phyloP scores from a whole-genome alignment of 1,139 yeast genomes.

The Groenewaldozyma sp. region DNA sequence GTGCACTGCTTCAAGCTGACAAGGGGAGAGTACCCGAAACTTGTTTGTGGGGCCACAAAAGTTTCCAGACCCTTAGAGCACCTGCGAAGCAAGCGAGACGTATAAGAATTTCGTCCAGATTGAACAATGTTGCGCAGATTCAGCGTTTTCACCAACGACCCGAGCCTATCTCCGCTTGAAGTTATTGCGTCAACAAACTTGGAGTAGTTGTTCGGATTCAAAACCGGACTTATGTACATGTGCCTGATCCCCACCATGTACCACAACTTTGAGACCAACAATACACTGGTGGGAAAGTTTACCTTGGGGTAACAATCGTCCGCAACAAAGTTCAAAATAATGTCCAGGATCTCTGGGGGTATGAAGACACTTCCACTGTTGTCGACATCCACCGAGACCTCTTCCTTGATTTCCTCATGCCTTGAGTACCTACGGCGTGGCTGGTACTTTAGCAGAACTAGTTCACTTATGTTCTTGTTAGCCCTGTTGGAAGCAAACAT shows the following conservation, averaged over 20 bases:
- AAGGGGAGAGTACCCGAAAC: slow-evolving; percentile 86
- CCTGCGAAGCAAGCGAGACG: slow-evolving; percentile 70
- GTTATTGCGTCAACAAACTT: slow-evolving; percentile 62
- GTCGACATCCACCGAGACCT: slow-evolving; percentile 1
- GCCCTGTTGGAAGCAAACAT: background rate
- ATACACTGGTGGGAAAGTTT: slow-evolving; percentile 38
- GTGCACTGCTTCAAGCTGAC: slow-evolving; percentile 66
- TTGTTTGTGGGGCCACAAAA: slow-evolving; percentile 88
- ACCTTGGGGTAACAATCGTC: slow-evolving; percentile 8
- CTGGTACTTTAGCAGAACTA: slow-evolving; percentile 1
- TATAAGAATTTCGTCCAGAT: slow-evolving; percentile 86
- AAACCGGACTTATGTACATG: slow-evolving; percentile 52
- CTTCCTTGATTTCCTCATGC: background rate
- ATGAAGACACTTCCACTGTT: slow-evolving; percentile 28
- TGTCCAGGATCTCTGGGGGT: slow-evolving; percentile 53
- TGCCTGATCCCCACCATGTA: slow-evolving; percentile 51
- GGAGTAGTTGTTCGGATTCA: slow-evolving; percentile 59
- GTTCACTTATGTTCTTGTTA: background rate
- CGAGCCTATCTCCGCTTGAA: slow-evolving; percentile 22
- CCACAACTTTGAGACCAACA: slow-evolving; percentile 55
- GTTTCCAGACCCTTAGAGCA: slow-evolving; percentile 53
- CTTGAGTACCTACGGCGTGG: slow-evolving; percentile 1
- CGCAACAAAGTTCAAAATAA: slow-evolving; percentile 40
- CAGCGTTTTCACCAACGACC: slow-evolving; percentile 33
- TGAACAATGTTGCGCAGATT: slow-evolving; percentile 77